A percentile compares a stretch with the other conserved stretches of the same genome.
These are phyloP conservation scores for Microbotryum saponariae DNA, from an alignment of 1,284 basidiomycete genomes.

Conservation along the genomic window DNA sequence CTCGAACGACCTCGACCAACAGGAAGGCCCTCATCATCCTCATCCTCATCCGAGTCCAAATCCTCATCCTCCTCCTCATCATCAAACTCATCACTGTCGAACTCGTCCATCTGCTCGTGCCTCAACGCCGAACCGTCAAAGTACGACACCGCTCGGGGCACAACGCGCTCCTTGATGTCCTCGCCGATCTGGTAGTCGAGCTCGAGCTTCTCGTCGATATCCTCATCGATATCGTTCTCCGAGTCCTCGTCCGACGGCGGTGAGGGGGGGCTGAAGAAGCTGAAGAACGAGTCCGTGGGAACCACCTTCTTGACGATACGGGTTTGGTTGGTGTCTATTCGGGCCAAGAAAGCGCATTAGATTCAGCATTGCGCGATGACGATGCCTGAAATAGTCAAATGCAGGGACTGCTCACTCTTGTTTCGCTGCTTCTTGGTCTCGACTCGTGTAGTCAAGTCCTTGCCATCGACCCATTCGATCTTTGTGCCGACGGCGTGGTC, in stretches of 20 bases:
- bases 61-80: slow-evolving; percentile 54
- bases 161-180: slow-evolving; percentile 94
- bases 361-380: slow-evolving; percentile 1
- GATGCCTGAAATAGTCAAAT: too few species aligned
- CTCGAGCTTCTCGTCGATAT: slow-evolving; percentile 86
- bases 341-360: slow-evolving; percentile 10
- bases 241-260: slow-evolving; percentile 66
- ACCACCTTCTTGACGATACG: slow-evolving; percentile 82
- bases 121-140: slow-evolving; percentile 56
- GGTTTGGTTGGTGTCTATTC: slow-evolving; percentile 78
- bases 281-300: slow-evolving; percentile 90
- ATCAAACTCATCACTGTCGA: slow-evolving; percentile 45
- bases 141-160: slow-evolving; percentile 76
- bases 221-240: slow-evolving; percentile 76
- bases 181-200: slow-evolving; percentile 97
- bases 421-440: slow-evolving; percentile 99
- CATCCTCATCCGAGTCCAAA: slow-evolving; percentile 25
- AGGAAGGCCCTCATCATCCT: slow-evolving; percentile 19
- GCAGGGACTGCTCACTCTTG: slow-evolving; percentile 63
- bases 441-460: slow-evolving; percentile 92
- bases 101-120: slow-evolving; percentile 60
- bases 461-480: slow-evolving; percentile 97
- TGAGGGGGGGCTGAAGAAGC: slow-evolving; percentile 86
- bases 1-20: too few species aligned
- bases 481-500: slow-evolving; percentile 69